Percentiles rank a stretch among this genome's conserved stretches.
phyloP scores from a whole-genome alignment of 2,329 filamentous ascomycete species.

The Claviceps sp. region DNA sequence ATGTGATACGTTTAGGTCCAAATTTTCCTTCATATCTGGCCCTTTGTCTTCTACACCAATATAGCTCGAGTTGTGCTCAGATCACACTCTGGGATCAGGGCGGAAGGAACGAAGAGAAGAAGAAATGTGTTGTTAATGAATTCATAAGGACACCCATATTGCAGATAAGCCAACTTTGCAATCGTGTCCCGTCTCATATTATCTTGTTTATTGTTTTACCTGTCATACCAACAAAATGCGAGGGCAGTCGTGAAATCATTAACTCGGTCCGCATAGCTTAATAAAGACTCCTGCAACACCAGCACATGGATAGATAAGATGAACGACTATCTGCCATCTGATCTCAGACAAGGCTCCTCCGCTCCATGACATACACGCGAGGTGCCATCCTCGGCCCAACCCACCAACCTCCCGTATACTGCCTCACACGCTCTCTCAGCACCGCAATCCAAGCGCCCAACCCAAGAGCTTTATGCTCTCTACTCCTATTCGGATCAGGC shows the following conservation, averaged over 20 bases:
- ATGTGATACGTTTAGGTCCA: background rate
- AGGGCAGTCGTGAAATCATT: too few species aligned
- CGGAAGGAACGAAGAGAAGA: too few species aligned
- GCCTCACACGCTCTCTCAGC: constrained; percentile 28
- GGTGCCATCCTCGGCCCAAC: constrained; percentile 48
- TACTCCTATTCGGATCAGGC: constrained; percentile 1
- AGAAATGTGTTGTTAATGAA: too few species aligned
- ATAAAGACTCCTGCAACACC: too few species aligned
- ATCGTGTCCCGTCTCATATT: background rate
- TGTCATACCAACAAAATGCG: too few species aligned
- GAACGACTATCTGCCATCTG: background rate
- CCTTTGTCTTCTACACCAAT: too few species aligned
- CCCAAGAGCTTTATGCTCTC: constrained; percentile 26
- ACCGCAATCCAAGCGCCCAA: constrained; percentile 26
- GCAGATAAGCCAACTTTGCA: too few species aligned
- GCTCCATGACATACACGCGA: constrained; percentile 36
- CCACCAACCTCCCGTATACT: constrained; percentile 48
- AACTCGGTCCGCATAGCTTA: too few species aligned
- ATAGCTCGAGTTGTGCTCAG: too few species aligned
- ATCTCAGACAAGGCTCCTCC: constrained; percentile 6
- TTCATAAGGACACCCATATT: too few species aligned
- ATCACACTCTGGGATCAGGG: too few species aligned
- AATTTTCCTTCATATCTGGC: background rate
- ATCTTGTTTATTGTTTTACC: background rate
- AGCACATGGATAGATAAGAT: too few species aligned